Conservation (phyloP, 1,284 basidiomycete species). For the Cutaneotrichosporon mucoides region DNA sequence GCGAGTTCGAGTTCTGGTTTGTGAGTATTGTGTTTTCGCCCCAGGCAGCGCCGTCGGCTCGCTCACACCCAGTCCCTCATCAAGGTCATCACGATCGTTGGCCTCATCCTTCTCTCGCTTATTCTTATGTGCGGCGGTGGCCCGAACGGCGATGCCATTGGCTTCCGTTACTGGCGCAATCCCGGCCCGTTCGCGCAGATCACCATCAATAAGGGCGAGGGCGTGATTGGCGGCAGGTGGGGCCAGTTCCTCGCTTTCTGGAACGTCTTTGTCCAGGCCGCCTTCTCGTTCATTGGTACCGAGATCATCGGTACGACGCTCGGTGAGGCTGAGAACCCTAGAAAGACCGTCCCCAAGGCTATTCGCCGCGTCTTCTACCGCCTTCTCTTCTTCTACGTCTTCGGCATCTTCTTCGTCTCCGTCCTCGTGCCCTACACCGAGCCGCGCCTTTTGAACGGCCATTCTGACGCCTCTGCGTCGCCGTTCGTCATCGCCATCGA, state of each 20-base stretch:
- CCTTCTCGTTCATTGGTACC: slow-evolving; percentile 78
- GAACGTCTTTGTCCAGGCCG: slow-evolving; percentile 67
- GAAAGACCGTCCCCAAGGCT: slow-evolving; percentile 72
- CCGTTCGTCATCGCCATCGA: slow-evolving; percentile 76
- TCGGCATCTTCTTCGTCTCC: slow-evolving; percentile 54
- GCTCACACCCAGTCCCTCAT: slow-evolving; percentile 22
- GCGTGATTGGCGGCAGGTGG: slow-evolving; percentile 28
- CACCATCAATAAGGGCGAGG: slow-evolving; percentile 16
- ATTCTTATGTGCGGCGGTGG: slow-evolving; percentile 68
- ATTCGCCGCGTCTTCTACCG: slow-evolving; percentile 76
- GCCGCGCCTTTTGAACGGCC: slow-evolving; percentile 54
- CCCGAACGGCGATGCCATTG: slow-evolving; percentile 51
- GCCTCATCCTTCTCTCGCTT: slow-evolving; percentile 58
- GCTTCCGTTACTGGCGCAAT: slow-evolving; percentile 60
- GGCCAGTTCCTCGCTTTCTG: slow-evolving; percentile 68
- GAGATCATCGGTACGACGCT: slow-evolving; percentile 72
- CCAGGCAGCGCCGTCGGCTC: too few relatives aligned
- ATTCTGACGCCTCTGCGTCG: slow-evolving; percentile 55
- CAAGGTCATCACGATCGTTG: slow-evolving; percentile 34
- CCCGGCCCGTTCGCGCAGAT: slow-evolving; percentile 51
- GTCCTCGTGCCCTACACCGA: slow-evolving; percentile 74
- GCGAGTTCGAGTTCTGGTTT: slow-evolving; percentile 43
- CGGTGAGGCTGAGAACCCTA: slow-evolving; percentile 59
- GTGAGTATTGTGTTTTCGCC: too few relatives aligned
- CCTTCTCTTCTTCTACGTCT: slow-evolving; percentile 65